phyloP scores from a whole-genome alignment of 2,329 filamentous ascomycete genomes.

The Diaporthe destruens region DNA sequence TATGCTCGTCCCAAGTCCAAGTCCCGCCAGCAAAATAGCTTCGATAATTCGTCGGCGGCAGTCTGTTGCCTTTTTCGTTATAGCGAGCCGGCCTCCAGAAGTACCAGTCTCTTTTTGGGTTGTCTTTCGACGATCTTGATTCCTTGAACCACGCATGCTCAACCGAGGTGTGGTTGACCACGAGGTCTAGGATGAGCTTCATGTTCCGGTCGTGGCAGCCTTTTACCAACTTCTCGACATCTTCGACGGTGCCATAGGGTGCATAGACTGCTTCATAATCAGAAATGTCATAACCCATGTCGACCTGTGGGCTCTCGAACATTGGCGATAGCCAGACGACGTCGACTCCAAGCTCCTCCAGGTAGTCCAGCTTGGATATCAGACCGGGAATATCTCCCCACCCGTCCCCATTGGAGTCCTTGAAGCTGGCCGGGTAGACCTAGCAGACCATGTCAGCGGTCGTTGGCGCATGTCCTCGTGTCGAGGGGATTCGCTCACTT shows the following conservation, averaged over 20 bases:
- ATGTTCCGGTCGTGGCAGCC: slow-evolving; percentile 71
- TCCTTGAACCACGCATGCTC: slow-evolving; percentile 71
- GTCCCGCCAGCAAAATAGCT: slow-evolving; percentile 61
- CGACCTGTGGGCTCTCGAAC: slow-evolving; percentile 69
- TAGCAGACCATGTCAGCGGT: slow-evolving; percentile 47
- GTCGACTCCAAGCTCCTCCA: slow-evolving; percentile 71
- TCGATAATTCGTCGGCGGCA: slow-evolving; percentile 71
- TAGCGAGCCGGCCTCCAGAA: slow-evolving; percentile 73
- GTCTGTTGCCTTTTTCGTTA: slow-evolving; percentile 63
- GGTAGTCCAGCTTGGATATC: slow-evolving; percentile 73
- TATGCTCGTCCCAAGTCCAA: slow-evolving; percentile 65
- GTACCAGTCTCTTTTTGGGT: slow-evolving; percentile 71
- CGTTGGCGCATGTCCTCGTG: rapidly evolving
- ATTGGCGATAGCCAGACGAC: slow-evolving; percentile 71
- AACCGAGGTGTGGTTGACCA: slow-evolving; percentile 76
- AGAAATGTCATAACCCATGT: slow-evolving; percentile 81
- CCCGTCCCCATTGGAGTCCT: slow-evolving; percentile 71
- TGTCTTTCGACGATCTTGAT: slow-evolving; percentile 62
- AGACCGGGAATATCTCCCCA: slow-evolving; percentile 58
- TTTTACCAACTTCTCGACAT: slow-evolving; percentile 73
- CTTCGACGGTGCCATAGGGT: slow-evolving; percentile 74
- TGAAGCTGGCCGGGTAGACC: slow-evolving; percentile 71
- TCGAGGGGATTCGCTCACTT: neutral
- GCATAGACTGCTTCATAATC: slow-evolving; percentile 76
- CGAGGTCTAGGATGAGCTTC: slow-evolving; percentile 78